These are phyloP conservation scores for Ophiostoma himal-ulmi DNA, from an alignment of 2,329 filamentous ascomycete species.

Conservation along the genomic window DNA sequence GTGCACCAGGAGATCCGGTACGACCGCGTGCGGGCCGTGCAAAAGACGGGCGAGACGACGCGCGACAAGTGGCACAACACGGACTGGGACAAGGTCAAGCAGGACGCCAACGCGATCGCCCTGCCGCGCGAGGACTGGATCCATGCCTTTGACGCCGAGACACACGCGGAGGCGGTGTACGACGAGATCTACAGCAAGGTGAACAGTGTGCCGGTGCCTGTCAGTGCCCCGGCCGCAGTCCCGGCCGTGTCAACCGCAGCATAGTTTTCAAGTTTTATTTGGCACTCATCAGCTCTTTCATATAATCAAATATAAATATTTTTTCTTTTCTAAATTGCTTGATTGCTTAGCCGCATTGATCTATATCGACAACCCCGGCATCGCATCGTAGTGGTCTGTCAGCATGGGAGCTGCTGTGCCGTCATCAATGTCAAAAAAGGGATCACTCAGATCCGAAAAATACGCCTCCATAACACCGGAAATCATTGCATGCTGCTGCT, in stretches of 20 bases:
- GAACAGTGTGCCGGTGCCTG: conserved; percentile 8
- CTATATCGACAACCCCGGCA: background rate
- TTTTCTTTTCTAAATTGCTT: background rate
- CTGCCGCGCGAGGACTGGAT: conserved; percentile 50
- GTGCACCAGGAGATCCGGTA: conserved; percentile 40
- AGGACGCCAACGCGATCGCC: conserved; percentile 43
- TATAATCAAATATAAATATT: too few relatives aligned
- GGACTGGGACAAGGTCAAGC: conserved; percentile 45
- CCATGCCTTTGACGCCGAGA: conserved; percentile 41
- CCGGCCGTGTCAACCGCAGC: conserved; percentile 4
- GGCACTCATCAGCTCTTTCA: too few relatives aligned
- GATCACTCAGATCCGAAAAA: conserved; percentile 26
- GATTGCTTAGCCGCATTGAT: background rate
- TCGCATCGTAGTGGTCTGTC: conserved; percentile 15
- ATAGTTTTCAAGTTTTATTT: background rate
- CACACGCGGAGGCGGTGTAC: conserved; percentile 38
- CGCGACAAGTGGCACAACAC: conserved; percentile 52
- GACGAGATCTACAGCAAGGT: conserved; percentile 33
- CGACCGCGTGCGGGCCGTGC: conserved; percentile 41
- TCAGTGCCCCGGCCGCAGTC: background rate
- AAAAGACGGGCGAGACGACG: conserved; percentile 47
- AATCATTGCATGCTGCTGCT: conserved; percentile 13
- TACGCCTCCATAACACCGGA: conserved; percentile 27
- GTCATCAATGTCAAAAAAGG: conserved; percentile 23
- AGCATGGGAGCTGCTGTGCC: conserved; percentile 19